Base-by-base conservation (phyloP, 768 basidiomycete species). In the Naganishia kalamii region DNA sequence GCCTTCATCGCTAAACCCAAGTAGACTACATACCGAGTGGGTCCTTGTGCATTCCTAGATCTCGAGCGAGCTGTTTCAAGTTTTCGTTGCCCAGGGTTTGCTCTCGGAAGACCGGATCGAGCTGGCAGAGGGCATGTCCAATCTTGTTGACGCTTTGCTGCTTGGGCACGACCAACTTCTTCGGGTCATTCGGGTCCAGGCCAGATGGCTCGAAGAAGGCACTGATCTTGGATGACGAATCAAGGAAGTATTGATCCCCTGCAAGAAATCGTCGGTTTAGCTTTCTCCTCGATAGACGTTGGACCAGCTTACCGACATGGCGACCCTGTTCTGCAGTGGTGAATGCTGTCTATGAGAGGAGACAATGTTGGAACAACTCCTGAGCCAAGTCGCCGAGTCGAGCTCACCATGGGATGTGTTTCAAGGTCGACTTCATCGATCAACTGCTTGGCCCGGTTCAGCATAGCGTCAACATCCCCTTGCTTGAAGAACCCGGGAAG, bases 141-240 rank as follows among this genome's bases (percentile, higher is more conserved):
- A 80, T 92, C 84, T 99, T 99, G 79, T 99, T 99, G 29, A 98
- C 88, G 0, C 90, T 85, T 71, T 84, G 85, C 49, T 79, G 71
- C 49, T 82, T 82, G 0, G 80, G 80, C 83, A 75, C 71, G 52
- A 77, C 75, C n/a, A 99, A 83, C 70, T 85, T 86, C 2, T 90
- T 88, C 19, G 75, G 68, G 33, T 84, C 76, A 27, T 79, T 70
- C 1, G 70, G 64, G 66, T 86, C 84, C 6, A 96, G 81, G 0
- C 93, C 91, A 54, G 88, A 90, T 70, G 90, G 87, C 75, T 98
- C 96, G 47, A 99, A 81, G 78, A 99, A 98, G 78, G 87, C 98
- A 6, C 89, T 86, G 66, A 98, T 90, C 82, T 96, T 96, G 78
- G 97, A 91, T 1, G 91, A 90, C 0, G 90, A 92, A 32, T 80